A percentile compares a stretch with the other conserved stretches of the same genome.
phyloP scores from a whole-genome alignment of 148 eudicot species.

The Arbutus unedo region DNA sequence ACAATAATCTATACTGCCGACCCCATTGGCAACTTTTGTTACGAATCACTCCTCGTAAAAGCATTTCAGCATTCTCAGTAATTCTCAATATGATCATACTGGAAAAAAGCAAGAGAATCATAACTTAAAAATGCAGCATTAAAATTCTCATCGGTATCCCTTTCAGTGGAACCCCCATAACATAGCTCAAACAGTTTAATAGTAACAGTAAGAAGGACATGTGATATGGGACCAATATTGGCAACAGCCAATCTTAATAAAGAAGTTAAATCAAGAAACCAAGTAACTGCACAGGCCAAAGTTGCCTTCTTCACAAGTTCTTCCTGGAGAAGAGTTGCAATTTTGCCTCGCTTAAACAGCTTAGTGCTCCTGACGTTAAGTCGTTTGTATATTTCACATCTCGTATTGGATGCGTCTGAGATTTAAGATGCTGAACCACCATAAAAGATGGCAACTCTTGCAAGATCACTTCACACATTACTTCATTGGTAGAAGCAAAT shows the following conservation, averaged over 20 bases:
- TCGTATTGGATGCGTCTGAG: slow-evolving; percentile 43
- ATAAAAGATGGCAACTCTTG: slow-evolving; percentile 58
- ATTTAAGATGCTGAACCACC: slow-evolving; percentile 39
- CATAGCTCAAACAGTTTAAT: not conserved
- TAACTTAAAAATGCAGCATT: not conserved
- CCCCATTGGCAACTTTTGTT: not conserved
- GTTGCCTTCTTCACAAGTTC: slow-evolving; percentile 26
- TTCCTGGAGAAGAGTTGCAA: slow-evolving; percentile 32
- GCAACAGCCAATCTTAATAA: not conserved
- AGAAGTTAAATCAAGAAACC: not conserved
- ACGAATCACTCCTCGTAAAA: not conserved
- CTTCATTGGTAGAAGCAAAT: slow-evolving; percentile 72
- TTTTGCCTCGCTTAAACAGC: slow-evolving; percentile 43
- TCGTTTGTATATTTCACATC: slow-evolving; percentile 42
- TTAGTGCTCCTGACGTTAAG: slow-evolving; percentile 23
- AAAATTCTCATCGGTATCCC: not conserved
- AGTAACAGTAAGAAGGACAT: not conserved
- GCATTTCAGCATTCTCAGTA: not conserved
- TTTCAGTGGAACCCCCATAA: not conserved
- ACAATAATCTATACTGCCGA: no score
- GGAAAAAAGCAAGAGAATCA: not conserved
- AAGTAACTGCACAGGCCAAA: not conserved
- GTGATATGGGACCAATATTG: not conserved
- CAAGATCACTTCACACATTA: slow-evolving; percentile 48
- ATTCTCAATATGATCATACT: not conserved